Base-by-base conservation (phyloP, 2,329 filamentous ascomycete genomes). In the Colletotrichum sp. region DNA sequence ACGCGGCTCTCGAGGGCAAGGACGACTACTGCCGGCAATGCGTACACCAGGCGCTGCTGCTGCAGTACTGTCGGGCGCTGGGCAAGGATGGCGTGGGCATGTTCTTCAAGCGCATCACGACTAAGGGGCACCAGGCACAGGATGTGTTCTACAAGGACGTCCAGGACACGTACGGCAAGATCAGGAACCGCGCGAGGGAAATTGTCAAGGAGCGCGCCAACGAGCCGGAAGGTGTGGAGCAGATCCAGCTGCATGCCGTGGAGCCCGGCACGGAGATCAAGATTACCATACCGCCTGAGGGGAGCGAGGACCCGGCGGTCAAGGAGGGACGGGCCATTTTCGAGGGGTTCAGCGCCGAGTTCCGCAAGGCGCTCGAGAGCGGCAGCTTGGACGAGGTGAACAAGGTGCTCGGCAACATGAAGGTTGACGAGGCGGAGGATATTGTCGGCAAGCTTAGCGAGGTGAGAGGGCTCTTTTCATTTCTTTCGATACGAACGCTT, bases 51-150 rank as follows among this genome's bases (percentile, higher is more conserved):
- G 96, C 94, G 5, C 89, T 98, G 18, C 89, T 99, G 15, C 87
- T 99, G 55, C 97, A 99, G 84, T 99, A 99, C 87, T 99, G 97
- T 86, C 92, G 96, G 12, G 94, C 95, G 56, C 89, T 99, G 8
- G 96, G 96, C 76, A 92, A 92, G 78, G 95, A 98, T 80, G 96
- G 96, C 27, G 96, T 98, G 10, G 91, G 92, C 8, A 87, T 98
- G 34, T 99, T 99, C 89, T 99, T 99, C 91, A 98, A 97, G 87
- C 94, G 96, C 74, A 96, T 99, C 84, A 97, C 94, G 27, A 98
- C 94, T 5, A 92, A 92, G 80, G 95, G 94, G 36, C 96, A 99
- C 85, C 94, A 98, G 85, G 97, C 97, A 8, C 93, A 94, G 80
- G 95, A 95, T 60, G 90, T 98, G 60, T 99, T 99, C 88, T 92